Evolutionary conservation across 176 grass and related monocot genomes (phyloP).

Genomic region (Oryza officinalis): DNA sequence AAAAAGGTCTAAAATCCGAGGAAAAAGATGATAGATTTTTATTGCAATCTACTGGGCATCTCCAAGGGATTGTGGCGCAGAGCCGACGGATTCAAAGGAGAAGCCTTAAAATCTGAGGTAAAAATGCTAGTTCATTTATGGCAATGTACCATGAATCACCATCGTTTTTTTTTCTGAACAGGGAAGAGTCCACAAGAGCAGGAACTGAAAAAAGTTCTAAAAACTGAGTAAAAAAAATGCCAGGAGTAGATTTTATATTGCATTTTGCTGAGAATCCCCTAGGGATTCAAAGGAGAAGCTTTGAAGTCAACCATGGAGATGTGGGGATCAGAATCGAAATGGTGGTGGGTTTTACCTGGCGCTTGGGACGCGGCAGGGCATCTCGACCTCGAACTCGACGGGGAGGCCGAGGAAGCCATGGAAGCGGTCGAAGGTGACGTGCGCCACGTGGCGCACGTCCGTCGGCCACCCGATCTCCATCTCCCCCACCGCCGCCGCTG

Average conservation of each 20-base stretch:
- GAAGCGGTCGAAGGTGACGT: slow-evolving; percentile 94
- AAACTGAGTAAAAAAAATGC: background rate
- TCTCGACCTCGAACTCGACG: slow-evolving; percentile 86
- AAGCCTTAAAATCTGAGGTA: no score
- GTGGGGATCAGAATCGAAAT: background rate
- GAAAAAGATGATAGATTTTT: no score
- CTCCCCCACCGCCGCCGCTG: slow-evolving; percentile 12
- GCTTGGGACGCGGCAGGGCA: slow-evolving; percentile 81
- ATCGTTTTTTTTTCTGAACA: background rate
- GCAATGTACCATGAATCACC: background rate
- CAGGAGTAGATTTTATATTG: background rate
- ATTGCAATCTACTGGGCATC: no score
- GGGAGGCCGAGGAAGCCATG: slow-evolving; percentile 89
- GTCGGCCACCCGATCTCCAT: slow-evolving; percentile 93
- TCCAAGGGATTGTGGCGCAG: no score
- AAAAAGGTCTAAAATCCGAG: no score
- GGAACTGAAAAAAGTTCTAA: background rate
- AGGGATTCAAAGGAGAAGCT: background rate
- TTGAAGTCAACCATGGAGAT: slow-evolving; percentile 20
- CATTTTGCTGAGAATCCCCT: background rate
- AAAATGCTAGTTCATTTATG: background rate
- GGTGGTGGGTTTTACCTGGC: slow-evolving; percentile 46
- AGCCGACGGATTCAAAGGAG: no score
- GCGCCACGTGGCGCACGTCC: slow-evolving; percentile 80
- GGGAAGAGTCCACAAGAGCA: background rate